Conservation (phyloP, 345 rosid species). For the Dovyalis caffra region DNA sequence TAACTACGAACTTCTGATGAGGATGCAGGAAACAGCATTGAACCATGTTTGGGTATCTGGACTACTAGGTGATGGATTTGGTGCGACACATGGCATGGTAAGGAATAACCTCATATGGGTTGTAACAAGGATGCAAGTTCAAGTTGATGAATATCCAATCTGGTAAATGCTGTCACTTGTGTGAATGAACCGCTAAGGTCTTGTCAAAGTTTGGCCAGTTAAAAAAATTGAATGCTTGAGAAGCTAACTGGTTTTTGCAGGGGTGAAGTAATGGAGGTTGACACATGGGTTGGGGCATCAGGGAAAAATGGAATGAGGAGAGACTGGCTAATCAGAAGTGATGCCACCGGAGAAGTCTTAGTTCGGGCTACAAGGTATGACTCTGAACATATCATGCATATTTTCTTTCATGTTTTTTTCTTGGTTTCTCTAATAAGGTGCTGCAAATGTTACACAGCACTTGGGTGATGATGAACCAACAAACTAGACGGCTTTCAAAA, state of each 20-base stretch:
- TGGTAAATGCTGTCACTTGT: conserved; percentile 34
- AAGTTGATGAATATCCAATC: conserved; percentile 59
- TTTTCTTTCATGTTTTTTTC: background rate
- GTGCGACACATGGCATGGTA: conserved; percentile 69
- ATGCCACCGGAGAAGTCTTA: conserved; percentile 52
- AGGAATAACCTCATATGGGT: conserved; percentile 72
- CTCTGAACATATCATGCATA: background rate
- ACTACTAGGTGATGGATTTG: conserved; percentile 65
- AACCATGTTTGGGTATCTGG: conserved; percentile 85
- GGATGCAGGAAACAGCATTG: conserved; percentile 57
- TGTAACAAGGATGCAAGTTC: conserved; percentile 65
- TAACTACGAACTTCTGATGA: background rate
- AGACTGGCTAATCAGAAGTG: conserved; percentile 66
- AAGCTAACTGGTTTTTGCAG: conserved; percentile 23
- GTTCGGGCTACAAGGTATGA: conserved; percentile 57
- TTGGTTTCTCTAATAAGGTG: background rate
- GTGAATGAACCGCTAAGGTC: too few relatives aligned
- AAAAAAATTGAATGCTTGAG: background rate
- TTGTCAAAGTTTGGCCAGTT: background rate
- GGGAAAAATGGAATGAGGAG: conserved; percentile 71
- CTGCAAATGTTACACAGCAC: conserved; percentile 37
- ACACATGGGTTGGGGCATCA: conserved; percentile 73
- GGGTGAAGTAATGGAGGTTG: conserved; percentile 65
- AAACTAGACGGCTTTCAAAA: conserved; percentile 60
- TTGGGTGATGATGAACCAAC: conserved; percentile 75